phyloP scores from a whole-genome alignment of 768 basidiomycete genomes.

The Tylopilus balloui region DNA sequence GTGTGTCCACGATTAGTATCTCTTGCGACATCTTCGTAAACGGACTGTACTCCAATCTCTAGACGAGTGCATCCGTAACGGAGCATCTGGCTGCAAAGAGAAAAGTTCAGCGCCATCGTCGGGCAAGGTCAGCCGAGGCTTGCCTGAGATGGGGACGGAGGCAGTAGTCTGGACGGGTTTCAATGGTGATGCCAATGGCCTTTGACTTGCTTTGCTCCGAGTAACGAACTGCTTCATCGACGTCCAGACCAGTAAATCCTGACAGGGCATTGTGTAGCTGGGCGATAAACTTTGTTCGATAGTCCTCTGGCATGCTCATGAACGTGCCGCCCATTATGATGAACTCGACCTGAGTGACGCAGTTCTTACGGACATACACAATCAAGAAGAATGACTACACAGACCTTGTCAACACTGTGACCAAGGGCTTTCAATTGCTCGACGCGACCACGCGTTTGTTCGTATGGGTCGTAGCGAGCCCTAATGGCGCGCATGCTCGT shows the following conservation, averaged over 20 bases:
- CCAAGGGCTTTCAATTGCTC: slow-evolving; percentile 96
- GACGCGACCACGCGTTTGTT: slow-evolving; percentile 91
- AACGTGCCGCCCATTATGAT: slow-evolving; percentile 99
- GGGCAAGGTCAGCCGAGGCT: slow-evolving; percentile 3
- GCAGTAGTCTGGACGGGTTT: slow-evolving; percentile 98
- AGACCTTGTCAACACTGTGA: slow-evolving; percentile 94
- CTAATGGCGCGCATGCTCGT: slow-evolving; percentile 99
- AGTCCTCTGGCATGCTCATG: slow-evolving; percentile 99
- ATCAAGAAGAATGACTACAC: background rate
- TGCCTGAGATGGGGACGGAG: slow-evolving; percentile 92
- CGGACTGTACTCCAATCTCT: slow-evolving; percentile 98
- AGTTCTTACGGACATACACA: background rate
- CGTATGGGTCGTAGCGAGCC: slow-evolving; percentile 94
- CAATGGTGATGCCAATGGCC: slow-evolving; percentile 98
- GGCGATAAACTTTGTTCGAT: slow-evolving; percentile 88
- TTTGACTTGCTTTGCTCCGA: slow-evolving; percentile 98
- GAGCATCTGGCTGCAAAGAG: slow-evolving; percentile 84
- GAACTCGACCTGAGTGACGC: slow-evolving; percentile 61
- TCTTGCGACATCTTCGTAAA: slow-evolving; percentile 98
- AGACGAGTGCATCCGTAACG: slow-evolving; percentile 98
- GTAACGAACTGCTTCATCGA: slow-evolving; percentile 96
- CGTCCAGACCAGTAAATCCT: slow-evolving; percentile 87
- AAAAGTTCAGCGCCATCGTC: background rate
- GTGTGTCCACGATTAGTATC: slow-evolving; percentile 99
- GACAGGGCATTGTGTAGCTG: slow-evolving; percentile 96